Percentiles rank a stretch among this genome's conserved stretches.
Evolutionary conservation across 2,329 filamentous ascomycete genomes (phyloP).

Genomic region (Colletotrichum sp.): DNA sequence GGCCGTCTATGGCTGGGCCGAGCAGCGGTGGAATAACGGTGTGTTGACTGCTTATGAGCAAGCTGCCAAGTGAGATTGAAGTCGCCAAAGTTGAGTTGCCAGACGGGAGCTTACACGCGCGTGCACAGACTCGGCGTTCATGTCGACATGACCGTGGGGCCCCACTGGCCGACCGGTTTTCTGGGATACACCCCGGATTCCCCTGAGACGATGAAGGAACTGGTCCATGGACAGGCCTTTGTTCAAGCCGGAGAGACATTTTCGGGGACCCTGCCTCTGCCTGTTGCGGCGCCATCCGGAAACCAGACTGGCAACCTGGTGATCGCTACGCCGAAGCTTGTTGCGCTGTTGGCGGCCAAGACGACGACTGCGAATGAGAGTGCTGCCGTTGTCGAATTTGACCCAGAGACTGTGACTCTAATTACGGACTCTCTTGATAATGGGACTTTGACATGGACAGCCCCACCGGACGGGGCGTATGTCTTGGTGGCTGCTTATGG

Average conservation of each 20-base stretch:
- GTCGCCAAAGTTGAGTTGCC: neutral
- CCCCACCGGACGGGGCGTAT: neutral
- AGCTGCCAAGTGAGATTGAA: neutral
- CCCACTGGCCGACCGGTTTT: neutral
- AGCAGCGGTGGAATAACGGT: neutral
- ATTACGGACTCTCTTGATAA: neutral
- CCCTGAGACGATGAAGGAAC: neutral
- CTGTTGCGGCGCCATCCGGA: neutral
- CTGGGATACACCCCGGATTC: neutral
- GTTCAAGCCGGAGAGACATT: neutral
- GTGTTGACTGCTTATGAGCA: neutral
- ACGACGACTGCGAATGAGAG: neutral
- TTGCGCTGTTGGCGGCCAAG: neutral
- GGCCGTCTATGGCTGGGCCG: neutral
- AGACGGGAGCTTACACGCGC: accelerated
- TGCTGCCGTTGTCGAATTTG: neutral
- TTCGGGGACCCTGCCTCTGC: neutral
- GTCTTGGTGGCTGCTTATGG: neutral
- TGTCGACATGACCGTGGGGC: neutral
- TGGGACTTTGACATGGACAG: neutral
- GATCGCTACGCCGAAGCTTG: neutral
- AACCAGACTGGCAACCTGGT: neutral
- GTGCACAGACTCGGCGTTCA: neutral
- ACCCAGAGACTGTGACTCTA: neutral
- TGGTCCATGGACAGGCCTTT: neutral